These are phyloP conservation scores for Wallacemonas sp. DNA, from an alignment of 208 protist species.

Conservation along the genomic window DNA sequence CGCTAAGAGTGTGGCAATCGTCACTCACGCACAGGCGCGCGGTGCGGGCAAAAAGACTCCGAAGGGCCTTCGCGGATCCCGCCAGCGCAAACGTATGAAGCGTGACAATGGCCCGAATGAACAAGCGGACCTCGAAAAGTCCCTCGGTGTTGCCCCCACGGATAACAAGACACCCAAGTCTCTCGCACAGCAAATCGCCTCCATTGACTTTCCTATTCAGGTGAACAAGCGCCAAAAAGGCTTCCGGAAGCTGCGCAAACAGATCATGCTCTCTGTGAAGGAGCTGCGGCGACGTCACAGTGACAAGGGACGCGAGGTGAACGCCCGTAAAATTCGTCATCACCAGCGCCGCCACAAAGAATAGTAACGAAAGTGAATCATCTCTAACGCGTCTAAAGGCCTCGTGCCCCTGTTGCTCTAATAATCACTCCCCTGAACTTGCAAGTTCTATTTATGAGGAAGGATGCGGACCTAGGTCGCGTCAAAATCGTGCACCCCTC, in stretches of 20 bases:
- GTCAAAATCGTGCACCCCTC: no score
- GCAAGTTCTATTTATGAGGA: no score
- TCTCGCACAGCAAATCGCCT: conserved; percentile 74
- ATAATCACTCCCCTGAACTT: no score
- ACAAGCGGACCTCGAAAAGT: conserved; percentile 63
- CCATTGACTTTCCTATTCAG: conserved; percentile 68
- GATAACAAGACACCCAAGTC: conserved; percentile 42
- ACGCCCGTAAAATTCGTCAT: conserved; percentile 2
- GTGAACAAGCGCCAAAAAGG: conserved; percentile 80
- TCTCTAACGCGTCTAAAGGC: no score
- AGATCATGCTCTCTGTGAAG: conserved; percentile 74
- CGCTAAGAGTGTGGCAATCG: conserved; percentile 79
- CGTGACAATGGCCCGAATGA: conserved; percentile 44
- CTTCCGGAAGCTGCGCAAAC: conserved; percentile 61
- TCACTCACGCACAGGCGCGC: conserved; percentile 74
- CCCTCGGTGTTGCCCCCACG: conserved; percentile 40
- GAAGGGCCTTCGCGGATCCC: conserved; percentile 60
- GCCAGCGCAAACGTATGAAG: conserved; percentile 64
- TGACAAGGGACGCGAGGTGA: conserved; percentile 27
- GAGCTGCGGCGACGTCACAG: conserved; percentile 50
- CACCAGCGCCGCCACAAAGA: background rate
- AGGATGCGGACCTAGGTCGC: no score
- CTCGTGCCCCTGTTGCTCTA: no score
- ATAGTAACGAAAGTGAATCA: background rate
- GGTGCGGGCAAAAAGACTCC: conserved; percentile 74